phyloP scores from a whole-genome alignment of 768 basidiomycete genomes.

The Tulasnella sp. region DNA sequence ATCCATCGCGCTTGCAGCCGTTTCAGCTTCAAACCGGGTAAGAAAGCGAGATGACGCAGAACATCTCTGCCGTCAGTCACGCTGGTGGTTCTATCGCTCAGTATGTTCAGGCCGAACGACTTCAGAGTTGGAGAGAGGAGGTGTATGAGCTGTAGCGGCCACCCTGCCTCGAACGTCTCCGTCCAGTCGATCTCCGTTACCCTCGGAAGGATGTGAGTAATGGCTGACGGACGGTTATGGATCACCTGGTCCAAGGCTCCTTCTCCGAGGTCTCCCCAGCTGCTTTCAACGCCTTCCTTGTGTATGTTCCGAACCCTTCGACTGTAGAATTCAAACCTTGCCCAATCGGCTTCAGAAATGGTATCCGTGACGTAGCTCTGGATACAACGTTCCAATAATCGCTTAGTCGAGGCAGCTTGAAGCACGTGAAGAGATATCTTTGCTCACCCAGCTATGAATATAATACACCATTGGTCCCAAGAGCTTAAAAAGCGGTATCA shows the following conservation, averaged over 20 bases:
- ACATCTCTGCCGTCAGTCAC: not conserved
- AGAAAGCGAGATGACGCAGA: not conserved
- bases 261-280: constrained; percentile 46
- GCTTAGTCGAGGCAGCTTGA: not conserved
- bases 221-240: not conserved
- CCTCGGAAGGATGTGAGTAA: not conserved
- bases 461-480: not conserved
- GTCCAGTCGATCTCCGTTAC: not conserved
- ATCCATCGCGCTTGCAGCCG: not conserved
- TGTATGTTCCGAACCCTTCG: constrained; percentile 12
- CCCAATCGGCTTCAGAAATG: not conserved
- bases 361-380: not conserved
- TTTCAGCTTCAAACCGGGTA: not conserved
- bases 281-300: constrained; percentile 5
- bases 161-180: not conserved
- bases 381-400: not conserved
- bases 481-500: not conserved
- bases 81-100: not conserved
- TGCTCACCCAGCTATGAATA: not conserved
- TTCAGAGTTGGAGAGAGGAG: not conserved
- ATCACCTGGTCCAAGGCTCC: not conserved
- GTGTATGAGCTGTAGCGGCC: not conserved
- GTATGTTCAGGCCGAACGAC: not conserved
- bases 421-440: not conserved
- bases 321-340: not conserved